Base-by-base conservation (phyloP, 768 basidiomycete genomes). In the Russula lepida region DNA sequence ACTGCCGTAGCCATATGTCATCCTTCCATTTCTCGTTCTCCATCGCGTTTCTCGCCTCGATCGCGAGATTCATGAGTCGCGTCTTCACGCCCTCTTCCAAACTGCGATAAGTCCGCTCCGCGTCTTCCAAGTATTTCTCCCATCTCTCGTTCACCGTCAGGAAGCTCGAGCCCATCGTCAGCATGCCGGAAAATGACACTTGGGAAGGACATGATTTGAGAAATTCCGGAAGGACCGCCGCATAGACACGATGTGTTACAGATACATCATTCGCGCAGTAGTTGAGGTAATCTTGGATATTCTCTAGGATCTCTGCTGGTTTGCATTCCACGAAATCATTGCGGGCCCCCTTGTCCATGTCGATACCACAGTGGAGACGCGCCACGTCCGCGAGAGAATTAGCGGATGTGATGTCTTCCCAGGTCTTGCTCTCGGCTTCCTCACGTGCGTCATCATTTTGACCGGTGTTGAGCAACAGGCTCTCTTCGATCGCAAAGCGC, bases 371-470 rank as follows among this genome's bases (percentile, higher is more conserved):
- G 71, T 99, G 92, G 4, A 98, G 78, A 52, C 84, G 84, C 0
- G 93, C 94, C 28, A 98, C 95, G 65, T 98, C 95, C 19, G 84
- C 85, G 30, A 99, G 83, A 8, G 93, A 92, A 71, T 95, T 98
- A 46, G 85, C 84, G 3, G 95, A 89, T 0, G 95, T 94, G 32
- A 97, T 77, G 52, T 95, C 91, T 72, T 98, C 91, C 97, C 97
- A 99, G 15, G 85, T 81, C 66, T 86, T 25, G 74, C 80, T 73
- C 2, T 71, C 76, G 35, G 75, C 77, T 9, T 75, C 77, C 8
- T 73, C 75, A 6, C 79, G 78, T 5, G 69, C 68, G 17, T 81
- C 72, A 58, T 81, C 76, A n/a, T 74, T 73, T 59, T 74, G 71
- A 43, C 75, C 71, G 35, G 55, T 30, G 53, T 37, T 28, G 52